Evolutionary conservation across 169 alveolate genomes (phyloP), one percentile per base, ranked within the genome.

Genomic region (Eimeria nieschulzi): DNA sequence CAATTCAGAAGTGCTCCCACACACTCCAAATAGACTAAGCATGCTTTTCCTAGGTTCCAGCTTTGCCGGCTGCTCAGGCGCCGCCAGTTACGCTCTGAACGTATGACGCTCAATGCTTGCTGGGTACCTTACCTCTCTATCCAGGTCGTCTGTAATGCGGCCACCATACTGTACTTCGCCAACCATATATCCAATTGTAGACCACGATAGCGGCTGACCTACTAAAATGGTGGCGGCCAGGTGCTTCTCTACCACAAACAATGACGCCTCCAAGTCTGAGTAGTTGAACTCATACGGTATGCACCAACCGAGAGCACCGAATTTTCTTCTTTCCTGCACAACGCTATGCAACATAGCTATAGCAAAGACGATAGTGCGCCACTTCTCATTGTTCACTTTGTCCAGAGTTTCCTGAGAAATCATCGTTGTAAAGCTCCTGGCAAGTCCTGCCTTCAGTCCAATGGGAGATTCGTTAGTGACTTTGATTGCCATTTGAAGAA

Each of bases 81-180:
- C 46, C 46, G 46, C 46, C 3, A 33, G 46, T 33, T 33, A 33
- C 46, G 46, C 46, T 33, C 46, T 33, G 46, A 33, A 3, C 46
- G 3, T 33, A 33, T 33, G 46, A 33, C 46, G 46, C 46, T 33
- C 46, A 33, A 33, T 33, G 46, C 46, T 33, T 33, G 46, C 46
- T 33, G 0, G 46, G 46, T 33, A 33, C 46, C 96, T 90, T 64
- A 98, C 96, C 94, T 97, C 98, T 83, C 99, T 95, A 92, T 98
- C 99, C 78, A 97, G 95, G 93, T 97, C 98, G 92, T 98, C 99
- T 82, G 99, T 97, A 83, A 97, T 97, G 93, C 99, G 97, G 56
- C 99, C 99, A 15, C 99, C 99, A 93, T 98, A 98, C 96, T 98
- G 98, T 23, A 98, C 99, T 93, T 97, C 99, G 71, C 99, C 97